Conservation (phyloP, 2,329 filamentous ascomycete genomes). For the Meredithiella fracta region DNA sequence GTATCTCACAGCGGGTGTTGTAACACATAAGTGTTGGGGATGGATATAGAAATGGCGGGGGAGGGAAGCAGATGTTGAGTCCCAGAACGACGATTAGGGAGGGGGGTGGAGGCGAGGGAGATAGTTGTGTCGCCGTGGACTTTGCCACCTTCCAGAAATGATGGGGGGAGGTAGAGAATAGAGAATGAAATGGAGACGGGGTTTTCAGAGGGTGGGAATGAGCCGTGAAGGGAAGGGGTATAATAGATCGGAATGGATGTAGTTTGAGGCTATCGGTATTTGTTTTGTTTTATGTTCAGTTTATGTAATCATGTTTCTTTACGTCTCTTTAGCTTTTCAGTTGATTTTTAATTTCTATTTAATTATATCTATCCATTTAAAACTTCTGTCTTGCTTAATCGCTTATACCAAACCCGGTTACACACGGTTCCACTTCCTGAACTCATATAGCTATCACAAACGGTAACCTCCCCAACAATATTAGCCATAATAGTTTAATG, state of each 20-base stretch:
- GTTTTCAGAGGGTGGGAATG: too few relatives aligned
- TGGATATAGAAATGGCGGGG: neutral
- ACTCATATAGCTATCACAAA: neutral
- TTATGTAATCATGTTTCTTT: too few relatives aligned
- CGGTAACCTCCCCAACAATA: neutral
- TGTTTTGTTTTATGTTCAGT: neutral
- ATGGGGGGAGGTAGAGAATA: neutral
- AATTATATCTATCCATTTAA: too few relatives aligned
- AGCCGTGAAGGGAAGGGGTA: neutral
- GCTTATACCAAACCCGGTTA: neutral
- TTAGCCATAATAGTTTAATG: slow-evolving; percentile 12
- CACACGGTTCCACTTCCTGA: neutral
- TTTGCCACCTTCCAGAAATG: neutral
- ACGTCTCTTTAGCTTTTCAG: too few relatives aligned
- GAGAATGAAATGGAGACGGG: too few relatives aligned
- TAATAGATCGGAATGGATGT: neutral
- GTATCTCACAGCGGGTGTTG: too few relatives aligned
- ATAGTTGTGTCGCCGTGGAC: neutral
- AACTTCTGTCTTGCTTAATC: too few relatives aligned
- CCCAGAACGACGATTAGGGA: neutral
- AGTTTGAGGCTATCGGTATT: neutral
- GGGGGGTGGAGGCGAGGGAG: neutral
- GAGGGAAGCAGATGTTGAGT: neutral
- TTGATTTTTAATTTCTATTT: too few relatives aligned
- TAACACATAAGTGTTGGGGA: too few relatives aligned